Evolutionary conservation across 2,329 filamentous ascomycete species (phyloP).

Genomic region (Apiospora rasikravindrae): DNA sequence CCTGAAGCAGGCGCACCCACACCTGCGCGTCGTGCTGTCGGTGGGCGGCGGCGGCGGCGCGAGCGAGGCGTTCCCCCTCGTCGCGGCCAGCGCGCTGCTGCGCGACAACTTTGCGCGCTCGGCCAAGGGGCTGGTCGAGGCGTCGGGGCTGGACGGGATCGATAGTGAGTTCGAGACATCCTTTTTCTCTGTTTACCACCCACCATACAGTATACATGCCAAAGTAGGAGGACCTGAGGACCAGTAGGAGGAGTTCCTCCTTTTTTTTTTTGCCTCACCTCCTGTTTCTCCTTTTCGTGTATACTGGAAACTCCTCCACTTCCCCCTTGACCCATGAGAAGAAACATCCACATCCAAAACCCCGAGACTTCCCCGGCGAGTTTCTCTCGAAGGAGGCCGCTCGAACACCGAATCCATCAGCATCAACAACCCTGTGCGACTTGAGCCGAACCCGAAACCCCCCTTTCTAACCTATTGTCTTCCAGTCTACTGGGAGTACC

Average conservation of each 20-base stretch:
- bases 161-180: conserved; percentile 62
- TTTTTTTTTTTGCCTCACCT: too few relatives aligned
- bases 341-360: too few relatives aligned
- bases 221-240: too few relatives aligned
- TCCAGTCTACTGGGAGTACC: conserved; percentile 82
- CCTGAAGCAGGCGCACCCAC: conserved; percentile 72
- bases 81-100: conserved; percentile 64
- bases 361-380: background rate
- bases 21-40: conserved; percentile 78
- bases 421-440: background rate
- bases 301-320: background rate
- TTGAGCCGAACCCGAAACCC: background rate
- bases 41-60: conserved; percentile 69
- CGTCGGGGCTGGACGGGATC: conserved; percentile 75
- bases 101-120: conserved; percentile 75
- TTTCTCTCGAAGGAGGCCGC: background rate
- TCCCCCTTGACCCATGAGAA: background rate
- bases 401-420: background rate
- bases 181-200: background rate
- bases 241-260: too few relatives aligned
- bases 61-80: conserved; percentile 65
- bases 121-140: conserved; percentile 69
- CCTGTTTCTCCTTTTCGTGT: too few relatives aligned
- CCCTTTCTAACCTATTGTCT: background rate
- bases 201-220: background rate